Base-by-base conservation (phyloP, 176 grass and related monocot species). In the Puya raimondii region DNA sequence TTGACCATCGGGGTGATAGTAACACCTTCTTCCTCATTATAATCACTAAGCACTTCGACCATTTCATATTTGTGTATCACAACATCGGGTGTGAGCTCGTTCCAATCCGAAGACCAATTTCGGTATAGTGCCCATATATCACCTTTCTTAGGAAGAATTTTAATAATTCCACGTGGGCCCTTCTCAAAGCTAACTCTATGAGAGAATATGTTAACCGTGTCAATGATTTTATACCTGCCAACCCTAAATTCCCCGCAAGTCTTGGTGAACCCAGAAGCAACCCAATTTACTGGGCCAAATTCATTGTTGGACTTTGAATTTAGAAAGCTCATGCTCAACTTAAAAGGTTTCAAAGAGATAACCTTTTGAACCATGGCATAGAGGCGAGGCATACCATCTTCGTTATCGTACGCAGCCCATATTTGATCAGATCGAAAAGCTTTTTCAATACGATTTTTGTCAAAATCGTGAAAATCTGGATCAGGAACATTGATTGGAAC, bases 291-390 rank as follows among this genome's bases (percentile, higher is more conserved):
- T 16, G 87, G 83, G 47, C 76, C 83, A 25, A 90, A 54, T 72
- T 90, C 87, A 64, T n/a, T 80, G 63, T 90, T 90, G 51, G 87
- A 86, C 72, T 90, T 90, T 7, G 87, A 90, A 79, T 82, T 86
- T 57, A 90, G 80, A 70, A 90, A 90, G 27, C 83, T 86, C 87
- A 90, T 86, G n/a, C 73, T 72, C 26, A 90, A 80, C 61, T 75
- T 81, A 77, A 89, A 89, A 64, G 86, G 86, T 50, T 76, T 89
- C 69, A 71, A 71, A 14, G 86, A 85, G 49, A 89, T 64, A 67
- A 85, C 80, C 76, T 89, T 89, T 64, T 89, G 86, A 47, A 89
- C 75, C 75, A 85, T 74, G n/a, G 71, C 82, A 78, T 89, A 89
- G 16, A 85, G 61, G 14, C 82, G 81, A 68, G 87, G 87, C 87